Evolutionary conservation across 192 early-diverging fungal genomes (phyloP).

Genomic region (Podochytrium sp.): DNA sequence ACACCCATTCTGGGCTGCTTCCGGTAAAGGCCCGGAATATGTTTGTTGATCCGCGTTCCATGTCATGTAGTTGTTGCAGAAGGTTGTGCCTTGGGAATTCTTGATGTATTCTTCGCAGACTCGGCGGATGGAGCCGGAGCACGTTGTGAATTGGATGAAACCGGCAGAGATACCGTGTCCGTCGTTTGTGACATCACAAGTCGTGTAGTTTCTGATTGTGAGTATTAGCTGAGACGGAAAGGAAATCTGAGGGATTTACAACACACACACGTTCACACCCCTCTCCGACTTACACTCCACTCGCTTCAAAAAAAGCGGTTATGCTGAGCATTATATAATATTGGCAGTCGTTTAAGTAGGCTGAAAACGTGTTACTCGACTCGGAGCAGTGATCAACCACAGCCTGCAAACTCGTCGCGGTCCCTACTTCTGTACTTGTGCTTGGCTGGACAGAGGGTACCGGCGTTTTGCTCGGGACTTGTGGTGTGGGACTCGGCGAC

Average conservation of each 20-base stretch:
- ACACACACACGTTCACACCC: too few relatives aligned
- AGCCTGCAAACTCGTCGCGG: too few relatives aligned
- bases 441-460: too few relatives aligned
- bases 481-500: too few relatives aligned
- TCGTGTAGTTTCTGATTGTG: background rate
- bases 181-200: constrained; percentile 8
- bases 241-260: background rate
- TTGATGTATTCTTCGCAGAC: constrained; percentile 28
- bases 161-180: constrained; percentile 35
- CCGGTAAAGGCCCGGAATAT: too few relatives aligned
- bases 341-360: too few relatives aligned
- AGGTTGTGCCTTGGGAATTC: background rate
- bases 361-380: too few relatives aligned
- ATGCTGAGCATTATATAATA: constrained; percentile 20
- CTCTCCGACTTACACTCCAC: background rate
- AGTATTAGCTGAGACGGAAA: background rate
- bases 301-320: constrained; percentile 16
- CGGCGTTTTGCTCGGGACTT: too few relatives aligned
- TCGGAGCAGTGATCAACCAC: too few relatives aligned
- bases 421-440: too few relatives aligned
- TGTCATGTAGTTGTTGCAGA: background rate
- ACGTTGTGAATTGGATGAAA: constrained; percentile 35
- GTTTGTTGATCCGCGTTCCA: too few relatives aligned
- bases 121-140: background rate
- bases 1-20: too few relatives aligned